phyloP scores from a whole-genome alignment of 2,329 filamentous ascomycete species.

The Diplodia corticola region DNA sequence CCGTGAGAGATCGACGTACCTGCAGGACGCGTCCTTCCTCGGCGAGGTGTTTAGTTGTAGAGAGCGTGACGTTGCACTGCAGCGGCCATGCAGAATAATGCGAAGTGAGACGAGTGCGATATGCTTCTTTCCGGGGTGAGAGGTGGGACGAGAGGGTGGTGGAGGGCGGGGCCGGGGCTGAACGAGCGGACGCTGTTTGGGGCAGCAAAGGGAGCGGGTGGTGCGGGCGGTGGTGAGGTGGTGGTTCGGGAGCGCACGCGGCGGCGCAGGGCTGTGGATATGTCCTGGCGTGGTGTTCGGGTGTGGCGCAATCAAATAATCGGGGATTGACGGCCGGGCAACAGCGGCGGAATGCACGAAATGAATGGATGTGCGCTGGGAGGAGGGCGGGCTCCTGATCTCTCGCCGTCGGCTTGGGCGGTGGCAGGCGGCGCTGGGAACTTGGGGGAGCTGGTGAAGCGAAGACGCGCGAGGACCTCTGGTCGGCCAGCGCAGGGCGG shows the following conservation, averaged over 20 bases:
- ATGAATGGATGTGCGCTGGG: conserved; percentile 22
- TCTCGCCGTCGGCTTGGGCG: not conserved
- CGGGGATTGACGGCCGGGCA: conserved; percentile 15
- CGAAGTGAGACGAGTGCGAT: not conserved
- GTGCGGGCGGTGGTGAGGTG: conserved; percentile 13
- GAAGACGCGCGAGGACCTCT: conserved; percentile 13
- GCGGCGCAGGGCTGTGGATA: conserved; percentile 16
- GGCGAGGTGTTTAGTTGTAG: conserved; percentile 19
- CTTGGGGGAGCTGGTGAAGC: conserved; percentile 2
- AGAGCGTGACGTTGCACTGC: conserved; percentile 23
- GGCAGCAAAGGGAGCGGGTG: not conserved
- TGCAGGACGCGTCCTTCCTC: conserved; percentile 14
- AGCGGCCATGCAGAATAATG: conserved; percentile 23
- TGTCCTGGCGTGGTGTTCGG: conserved; percentile 16
- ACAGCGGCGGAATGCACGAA: conserved; percentile 19
- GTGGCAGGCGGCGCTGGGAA: not conserved
- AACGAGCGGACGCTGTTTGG: conserved; percentile 19
- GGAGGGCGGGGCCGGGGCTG: not conserved
- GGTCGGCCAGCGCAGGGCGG: not conserved
- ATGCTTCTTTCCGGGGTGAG: not conserved
- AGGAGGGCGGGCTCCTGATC: conserved; percentile 8
- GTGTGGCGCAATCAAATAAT: conserved; percentile 24
- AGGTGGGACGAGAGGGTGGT: not conserved
- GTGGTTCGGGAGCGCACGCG: conserved; percentile 14
- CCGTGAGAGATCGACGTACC: conserved; percentile 5